A percentile compares a stretch with the other conserved stretches of the same genome.
Evolutionary conservation across 2,329 filamentous ascomycete genomes (phyloP).

Genomic region (Thielaviopsis ethacetica): DNA sequence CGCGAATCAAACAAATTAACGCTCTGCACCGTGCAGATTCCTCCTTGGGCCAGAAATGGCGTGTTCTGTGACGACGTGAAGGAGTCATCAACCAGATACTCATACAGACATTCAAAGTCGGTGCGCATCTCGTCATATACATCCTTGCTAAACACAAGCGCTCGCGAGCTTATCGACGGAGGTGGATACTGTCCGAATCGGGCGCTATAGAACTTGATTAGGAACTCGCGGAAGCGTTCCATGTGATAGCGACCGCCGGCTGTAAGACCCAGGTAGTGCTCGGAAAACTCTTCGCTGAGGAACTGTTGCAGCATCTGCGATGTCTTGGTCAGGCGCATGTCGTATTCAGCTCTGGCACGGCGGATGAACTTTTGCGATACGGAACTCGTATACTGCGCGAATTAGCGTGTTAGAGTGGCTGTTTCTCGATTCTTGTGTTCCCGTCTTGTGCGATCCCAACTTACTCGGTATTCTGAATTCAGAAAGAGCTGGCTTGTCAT

Average conservation of each 20-base stretch:
- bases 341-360: conserved; percentile 46
- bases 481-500: conserved; percentile 48
- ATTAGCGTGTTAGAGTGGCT: not conserved
- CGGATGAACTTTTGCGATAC: conserved; percentile 49
- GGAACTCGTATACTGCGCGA: conserved; percentile 22
- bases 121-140: conserved; percentile 44
- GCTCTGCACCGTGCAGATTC: conserved; percentile 54
- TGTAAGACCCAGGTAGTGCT: conserved; percentile 47
- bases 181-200: conserved; percentile 62
- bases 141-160: conserved; percentile 33
- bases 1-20: conserved; percentile 49
- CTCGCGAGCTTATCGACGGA: conserved; percentile 24
- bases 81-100: conserved; percentile 49
- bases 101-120: conserved; percentile 57
- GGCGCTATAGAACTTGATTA: conserved; percentile 48
- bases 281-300: conserved; percentile 53
- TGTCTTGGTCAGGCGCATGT: conserved; percentile 41
- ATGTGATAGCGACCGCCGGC: conserved; percentile 47
- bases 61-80: conserved; percentile 33
- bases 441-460: conserved; percentile 16
- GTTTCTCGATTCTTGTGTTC: not conserved
- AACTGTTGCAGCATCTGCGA: conserved; percentile 46
- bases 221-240: conserved; percentile 53
- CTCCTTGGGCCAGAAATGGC: conserved; percentile 41
- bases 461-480: conserved; percentile 44